Evolutionary conservation across 179 eudicot genomes (phyloP).

Genomic region (Amaranthus tricolor): DNA sequence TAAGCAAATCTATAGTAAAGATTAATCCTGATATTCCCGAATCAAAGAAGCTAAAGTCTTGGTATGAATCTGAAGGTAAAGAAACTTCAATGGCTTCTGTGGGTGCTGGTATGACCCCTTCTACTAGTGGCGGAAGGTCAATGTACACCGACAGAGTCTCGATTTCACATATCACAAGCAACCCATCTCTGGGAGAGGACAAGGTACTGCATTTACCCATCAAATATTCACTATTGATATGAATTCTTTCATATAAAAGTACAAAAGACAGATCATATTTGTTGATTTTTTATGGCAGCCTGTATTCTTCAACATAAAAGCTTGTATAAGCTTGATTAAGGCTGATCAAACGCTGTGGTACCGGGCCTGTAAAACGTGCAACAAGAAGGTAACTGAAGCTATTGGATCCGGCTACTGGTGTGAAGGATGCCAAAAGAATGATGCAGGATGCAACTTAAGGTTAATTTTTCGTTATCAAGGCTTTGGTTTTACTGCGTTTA

Average conservation of each 20-base stretch:
- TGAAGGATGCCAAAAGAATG: slow-evolving; percentile 89
- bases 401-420: slow-evolving; percentile 95
- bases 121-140: slow-evolving; percentile 46
- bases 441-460: slow-evolving; percentile 78
- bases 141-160: slow-evolving; percentile 67
- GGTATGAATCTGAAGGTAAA: slow-evolving; percentile 92
- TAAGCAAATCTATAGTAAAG: slow-evolving; percentile 66
- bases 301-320: slow-evolving; percentile 67
- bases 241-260: background rate
- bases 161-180: slow-evolving; percentile 57
- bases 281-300: slow-evolving; percentile 48
- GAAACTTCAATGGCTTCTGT: slow-evolving; percentile 79
- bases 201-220: slow-evolving; percentile 44
- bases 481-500: too few relatives aligned
- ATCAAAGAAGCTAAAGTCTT: slow-evolving; percentile 64
- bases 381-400: slow-evolving; percentile 89
- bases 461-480: slow-evolving; percentile 1
- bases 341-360: slow-evolving; percentile 93
- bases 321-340: slow-evolving; percentile 65
- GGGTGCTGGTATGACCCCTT: slow-evolving; percentile 69
- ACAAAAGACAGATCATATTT: background rate
- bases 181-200: slow-evolving; percentile 72
- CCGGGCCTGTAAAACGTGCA: slow-evolving; percentile 92
- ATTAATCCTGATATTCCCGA: slow-evolving; percentile 79
- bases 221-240: background rate